Base-by-base conservation (phyloP, 352 stramenopile species). In the Phytophthora foliorum region DNA sequence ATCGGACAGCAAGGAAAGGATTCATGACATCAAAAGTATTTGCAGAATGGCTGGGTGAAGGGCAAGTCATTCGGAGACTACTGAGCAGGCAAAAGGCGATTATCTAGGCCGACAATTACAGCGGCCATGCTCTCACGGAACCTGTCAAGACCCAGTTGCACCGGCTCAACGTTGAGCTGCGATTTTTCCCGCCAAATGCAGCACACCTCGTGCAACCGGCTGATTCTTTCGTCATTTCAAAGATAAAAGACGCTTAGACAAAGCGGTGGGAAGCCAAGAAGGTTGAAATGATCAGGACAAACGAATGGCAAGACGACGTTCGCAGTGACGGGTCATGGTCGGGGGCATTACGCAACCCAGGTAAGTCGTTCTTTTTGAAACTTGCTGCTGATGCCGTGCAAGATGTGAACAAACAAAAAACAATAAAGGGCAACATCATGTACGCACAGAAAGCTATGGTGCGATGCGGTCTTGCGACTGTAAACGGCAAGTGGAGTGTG, bases 231-330 rank as follows among this genome's bases (percentile, higher is more conserved):
- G 19, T 34, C 19, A 34, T 51, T 24, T 51, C 22, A 8, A 51
- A 51, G 21, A 51, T 51, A 51, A 51, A 51, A 32, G 44, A 51
- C 19, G 21, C 44, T 21, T 51, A 21, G 44, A n/a, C 27, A 31
- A 51, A 51, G 44, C 22, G 44, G 16, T 51, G 22, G 44, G 27
- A 55, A 27, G 48, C 25, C 7, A 55, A 55, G 6, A 55, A 55
- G 8, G 27, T 55, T 6, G 48, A 55, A 14, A 39, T 55, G 48
- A 55, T 55, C 48, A 41, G 8, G 19, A 27, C 3, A 17, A 39
- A 39, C 27, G 17, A 36, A 16, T 55, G 48, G 48, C 13, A 55
- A 19, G 42, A 55, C 27, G 27, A 55, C 19, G 16, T 55, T 55
- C 48, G 17, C 0, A 55, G 21, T n/a, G 5, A 55, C 21, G 36